Evolutionary conservation across 495 filamentous ascomycete species (phyloP).

Genomic region (Penicillium silybi): DNA sequence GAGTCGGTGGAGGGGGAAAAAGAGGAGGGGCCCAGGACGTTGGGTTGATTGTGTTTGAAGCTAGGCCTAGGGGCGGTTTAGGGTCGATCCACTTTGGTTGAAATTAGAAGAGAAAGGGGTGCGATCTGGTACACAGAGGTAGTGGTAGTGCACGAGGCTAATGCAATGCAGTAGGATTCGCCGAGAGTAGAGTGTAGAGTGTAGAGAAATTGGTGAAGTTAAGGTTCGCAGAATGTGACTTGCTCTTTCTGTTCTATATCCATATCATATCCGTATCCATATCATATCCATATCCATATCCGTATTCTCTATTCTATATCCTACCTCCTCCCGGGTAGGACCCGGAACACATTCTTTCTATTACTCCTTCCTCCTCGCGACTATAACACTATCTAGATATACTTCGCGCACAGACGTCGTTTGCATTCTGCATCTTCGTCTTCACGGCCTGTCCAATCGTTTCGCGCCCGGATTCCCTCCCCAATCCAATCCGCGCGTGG

Average conservation of each 20-base stretch:
- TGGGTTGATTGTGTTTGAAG: constrained; percentile 34
- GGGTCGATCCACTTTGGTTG: constrained; percentile 15
- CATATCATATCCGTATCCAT: no score
- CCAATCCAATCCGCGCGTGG: background rate
- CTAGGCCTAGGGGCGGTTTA: constrained; percentile 29
- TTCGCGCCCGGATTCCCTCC: constrained; percentile 12
- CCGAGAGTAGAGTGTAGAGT: no score
- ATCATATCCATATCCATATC: no score
- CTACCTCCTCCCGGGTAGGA: no score
- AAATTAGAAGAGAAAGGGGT: background rate
- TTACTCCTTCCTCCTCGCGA: no score
- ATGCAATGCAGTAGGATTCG: background rate
- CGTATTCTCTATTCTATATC: no score
- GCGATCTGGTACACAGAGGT: no score
- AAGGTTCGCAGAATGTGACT: no score
- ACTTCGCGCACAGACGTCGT: constrained; percentile 17
- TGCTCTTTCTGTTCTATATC: no score
- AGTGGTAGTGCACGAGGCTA: background rate
- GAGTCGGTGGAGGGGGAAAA: background rate
- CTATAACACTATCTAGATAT: background rate
- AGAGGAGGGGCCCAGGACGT: constrained; percentile 18
- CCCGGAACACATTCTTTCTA: no score
- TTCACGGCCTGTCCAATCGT: constrained; percentile 12
- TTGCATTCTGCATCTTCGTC: constrained; percentile 7
- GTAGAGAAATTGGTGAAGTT: no score